Conservation (phyloP, 2,329 filamentous ascomycete genomes). For the Paecilomyces sp. region DNA sequence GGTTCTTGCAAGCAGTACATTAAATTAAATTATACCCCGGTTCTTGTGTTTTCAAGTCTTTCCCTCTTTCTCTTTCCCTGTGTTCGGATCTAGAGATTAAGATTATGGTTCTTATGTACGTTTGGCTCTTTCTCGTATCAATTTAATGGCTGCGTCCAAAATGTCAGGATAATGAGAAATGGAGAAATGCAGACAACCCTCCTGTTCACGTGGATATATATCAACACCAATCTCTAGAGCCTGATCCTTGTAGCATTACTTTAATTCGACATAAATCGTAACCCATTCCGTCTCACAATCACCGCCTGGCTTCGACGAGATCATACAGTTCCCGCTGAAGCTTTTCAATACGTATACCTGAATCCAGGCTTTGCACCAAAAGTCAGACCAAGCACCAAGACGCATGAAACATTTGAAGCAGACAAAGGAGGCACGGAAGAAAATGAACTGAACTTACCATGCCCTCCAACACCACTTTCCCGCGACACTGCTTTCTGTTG, state of each 20-base stretch:
- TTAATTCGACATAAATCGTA: not conserved
- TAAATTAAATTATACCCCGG: slow-evolving; percentile 4
- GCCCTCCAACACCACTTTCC: slow-evolving; percentile 45
- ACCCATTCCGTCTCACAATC: not conserved
- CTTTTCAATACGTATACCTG: slow-evolving; percentile 25
- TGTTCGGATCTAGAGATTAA: not conserved
- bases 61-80: slow-evolving; percentile 1
- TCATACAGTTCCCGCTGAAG: not conserved
- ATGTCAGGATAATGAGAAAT: not conserved
- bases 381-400: not conserved
- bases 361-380: slow-evolving; percentile 18
- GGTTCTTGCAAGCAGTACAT: not conserved
- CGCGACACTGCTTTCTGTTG: slow-evolving; percentile 44
- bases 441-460: slow-evolving; percentile 16
- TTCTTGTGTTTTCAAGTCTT: slow-evolving; percentile 3
- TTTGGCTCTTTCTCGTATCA: not conserved
- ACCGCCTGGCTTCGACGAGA: not conserved
- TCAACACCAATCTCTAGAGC: not conserved
- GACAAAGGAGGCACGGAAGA: not conserved
- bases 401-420: not conserved
- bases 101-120: not conserved
- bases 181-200: not conserved
- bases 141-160: not conserved
- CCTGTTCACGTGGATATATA: not conserved
- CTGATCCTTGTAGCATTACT: not conserved